Evolutionary conservation across 108 stramenopile genomes (phyloP).

Genomic region (Phaeodactylum tricornutum): DNA sequence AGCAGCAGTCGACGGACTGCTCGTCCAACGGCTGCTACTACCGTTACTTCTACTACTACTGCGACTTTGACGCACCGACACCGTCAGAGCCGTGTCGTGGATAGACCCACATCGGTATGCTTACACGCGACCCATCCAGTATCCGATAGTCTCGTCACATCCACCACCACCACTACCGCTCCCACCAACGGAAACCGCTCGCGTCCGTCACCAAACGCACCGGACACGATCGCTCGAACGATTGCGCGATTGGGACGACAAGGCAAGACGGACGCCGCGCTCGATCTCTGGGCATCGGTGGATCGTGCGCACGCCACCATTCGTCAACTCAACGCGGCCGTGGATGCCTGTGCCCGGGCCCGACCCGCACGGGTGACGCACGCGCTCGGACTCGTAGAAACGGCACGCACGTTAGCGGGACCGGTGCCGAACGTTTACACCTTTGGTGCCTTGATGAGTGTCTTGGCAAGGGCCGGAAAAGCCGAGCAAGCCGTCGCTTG

Average conservation of each 20-base stretch:
- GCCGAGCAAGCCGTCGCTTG: constrained; percentile 28
- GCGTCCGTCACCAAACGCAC: no score
- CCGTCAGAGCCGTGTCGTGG: not conserved
- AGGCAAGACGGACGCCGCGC: constrained; percentile 48
- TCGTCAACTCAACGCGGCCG: constrained; percentile 57
- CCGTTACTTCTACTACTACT: not conserved
- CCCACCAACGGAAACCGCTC: not conserved
- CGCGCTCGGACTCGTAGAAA: constrained; percentile 36
- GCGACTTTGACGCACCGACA: not conserved
- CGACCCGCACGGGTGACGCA: constrained; percentile 27
- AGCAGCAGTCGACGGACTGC: not conserved
- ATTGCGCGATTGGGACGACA: constrained; percentile 31
- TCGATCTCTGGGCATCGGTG: constrained; percentile 28
- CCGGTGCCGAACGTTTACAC: constrained; percentile 63
- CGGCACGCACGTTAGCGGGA: constrained; percentile 6
- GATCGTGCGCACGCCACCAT: constrained; percentile 39
- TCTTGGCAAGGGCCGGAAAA: constrained; percentile 52
- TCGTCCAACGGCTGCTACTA: not conserved
- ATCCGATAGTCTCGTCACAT: not conserved
- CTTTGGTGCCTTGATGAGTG: constrained; percentile 59
- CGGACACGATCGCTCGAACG: constrained; percentile 11
- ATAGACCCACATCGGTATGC: not conserved
- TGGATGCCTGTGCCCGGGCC: constrained; percentile 69
- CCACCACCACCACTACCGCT: not conserved
- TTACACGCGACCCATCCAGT: no score